A percentile compares a stretch with the other conserved stretches of the same genome.
Conservation (phyloP, 2,329 filamentous ascomycete species). For the Colletotrichum sp. region DNA sequence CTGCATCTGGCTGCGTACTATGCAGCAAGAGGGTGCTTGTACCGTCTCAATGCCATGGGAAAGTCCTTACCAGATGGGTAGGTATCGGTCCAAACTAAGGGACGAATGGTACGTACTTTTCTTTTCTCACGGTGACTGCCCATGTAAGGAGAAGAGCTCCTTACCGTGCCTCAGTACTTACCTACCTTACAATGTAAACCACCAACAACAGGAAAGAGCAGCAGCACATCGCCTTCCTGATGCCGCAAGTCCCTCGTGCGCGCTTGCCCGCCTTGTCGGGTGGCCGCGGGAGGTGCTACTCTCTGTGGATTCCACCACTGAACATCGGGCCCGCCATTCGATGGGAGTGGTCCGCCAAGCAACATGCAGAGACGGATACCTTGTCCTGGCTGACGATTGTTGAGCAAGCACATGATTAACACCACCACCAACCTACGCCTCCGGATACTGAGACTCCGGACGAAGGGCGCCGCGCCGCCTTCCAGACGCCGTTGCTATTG, state of each 20-base stretch:
- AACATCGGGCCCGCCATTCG: neutral
- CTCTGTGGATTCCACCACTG: constrained; percentile 7
- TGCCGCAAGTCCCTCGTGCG: constrained; percentile 8
- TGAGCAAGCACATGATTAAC: constrained; percentile 21
- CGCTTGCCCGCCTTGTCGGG: constrained; percentile 13
- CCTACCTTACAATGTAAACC: neutral
- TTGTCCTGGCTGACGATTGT: neutral
- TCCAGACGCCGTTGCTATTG: neutral
- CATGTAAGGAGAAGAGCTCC: neutral
- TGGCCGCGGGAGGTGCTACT: constrained; percentile 6
- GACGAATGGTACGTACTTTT: neutral
- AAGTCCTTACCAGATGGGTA: neutral
- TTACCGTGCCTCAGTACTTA: neutral
- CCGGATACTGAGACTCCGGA: constrained; percentile 4
- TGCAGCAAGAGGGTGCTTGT: neutral
- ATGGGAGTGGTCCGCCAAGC: constrained; percentile 5
- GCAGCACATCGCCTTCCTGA: constrained; percentile 7
- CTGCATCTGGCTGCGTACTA: neutral
- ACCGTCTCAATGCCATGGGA: neutral
- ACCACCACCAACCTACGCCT: neutral
- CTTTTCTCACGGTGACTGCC: neutral
- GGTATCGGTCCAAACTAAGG: neutral
- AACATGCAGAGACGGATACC: neutral
- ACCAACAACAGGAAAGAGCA: neutral
- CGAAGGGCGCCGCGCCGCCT: constrained; percentile 8